Evolutionary conservation across 139 green algal genomes (phyloP).

Genomic region (Tetradesmus obliquus): DNA sequence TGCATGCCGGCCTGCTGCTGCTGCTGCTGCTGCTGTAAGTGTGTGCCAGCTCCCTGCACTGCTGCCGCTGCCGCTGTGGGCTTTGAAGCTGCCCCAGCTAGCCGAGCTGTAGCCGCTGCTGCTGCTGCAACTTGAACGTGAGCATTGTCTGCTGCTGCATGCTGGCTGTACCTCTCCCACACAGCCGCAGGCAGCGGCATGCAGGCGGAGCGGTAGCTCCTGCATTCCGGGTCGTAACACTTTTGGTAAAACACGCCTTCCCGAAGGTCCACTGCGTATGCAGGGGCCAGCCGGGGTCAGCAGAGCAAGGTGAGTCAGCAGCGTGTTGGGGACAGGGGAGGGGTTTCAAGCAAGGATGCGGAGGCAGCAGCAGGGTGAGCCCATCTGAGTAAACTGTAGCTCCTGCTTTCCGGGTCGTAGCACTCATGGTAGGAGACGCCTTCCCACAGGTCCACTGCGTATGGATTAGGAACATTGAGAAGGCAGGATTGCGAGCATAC

Average conservation of each 20-base stretch:
- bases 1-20: not conserved
- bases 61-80: not conserved
- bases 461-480: not conserved
- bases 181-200: slow-evolving; percentile 55
- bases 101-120: no score
- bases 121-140: no score
- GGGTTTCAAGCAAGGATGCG: no score
- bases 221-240: slow-evolving; percentile 71
- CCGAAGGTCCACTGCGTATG: slow-evolving; percentile 48
- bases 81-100: not conserved
- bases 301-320: no score
- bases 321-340: no score
- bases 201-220: slow-evolving; percentile 55
- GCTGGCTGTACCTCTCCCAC: slow-evolving; percentile 16
- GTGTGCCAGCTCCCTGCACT: not conserved
- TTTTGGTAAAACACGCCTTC: slow-evolving; percentile 37
- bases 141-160: not conserved
- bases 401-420: slow-evolving; percentile 69
- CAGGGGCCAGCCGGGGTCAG: not conserved
- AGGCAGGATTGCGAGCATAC: not conserved
- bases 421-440: slow-evolving; percentile 41
- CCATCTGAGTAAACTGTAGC: slow-evolving; percentile 50
- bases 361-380: no score
- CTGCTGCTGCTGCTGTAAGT: not conserved
- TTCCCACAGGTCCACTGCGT: slow-evolving; percentile 47